A percentile compares a stretch with the other conserved stretches of the same genome.
phyloP scores from a whole-genome alignment of 441 rosid species.

The Caryocar brasiliense region DNA sequence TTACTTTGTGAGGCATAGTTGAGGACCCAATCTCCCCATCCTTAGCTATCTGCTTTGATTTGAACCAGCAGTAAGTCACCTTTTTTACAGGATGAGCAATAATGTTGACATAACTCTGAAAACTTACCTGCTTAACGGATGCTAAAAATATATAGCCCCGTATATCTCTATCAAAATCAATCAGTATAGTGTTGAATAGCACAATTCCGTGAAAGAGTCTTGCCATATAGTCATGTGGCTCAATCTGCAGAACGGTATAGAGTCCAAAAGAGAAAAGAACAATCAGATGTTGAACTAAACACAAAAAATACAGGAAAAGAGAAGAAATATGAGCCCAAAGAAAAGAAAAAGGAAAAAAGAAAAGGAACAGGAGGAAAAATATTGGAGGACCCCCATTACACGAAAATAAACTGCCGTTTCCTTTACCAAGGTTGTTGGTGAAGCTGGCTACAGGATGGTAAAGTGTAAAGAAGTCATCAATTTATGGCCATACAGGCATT shows the following conservation, averaged over 20 bases:
- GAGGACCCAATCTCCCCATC: constrained; percentile 95
- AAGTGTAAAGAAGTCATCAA: background rate
- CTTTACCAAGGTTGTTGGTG: constrained; percentile 89
- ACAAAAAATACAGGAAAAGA: too few species aligned
- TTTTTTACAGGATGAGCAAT: background rate
- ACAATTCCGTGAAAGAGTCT: constrained; percentile 59
- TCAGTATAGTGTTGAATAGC: constrained; percentile 66
- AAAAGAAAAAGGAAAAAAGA: background rate
- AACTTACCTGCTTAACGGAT: constrained; percentile 73
- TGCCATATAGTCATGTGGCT: constrained; percentile 92
- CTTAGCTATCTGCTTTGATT: constrained; percentile 62
- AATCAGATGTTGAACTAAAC: too few species aligned
- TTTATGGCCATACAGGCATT: background rate
- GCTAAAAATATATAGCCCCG: constrained; percentile 86
- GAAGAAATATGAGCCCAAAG: too few species aligned
- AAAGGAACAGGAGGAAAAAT: background rate
- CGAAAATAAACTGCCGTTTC: constrained; percentile 92
- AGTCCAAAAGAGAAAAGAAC: background rate
- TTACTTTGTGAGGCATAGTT: constrained; percentile 97
- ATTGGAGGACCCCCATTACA: constrained; percentile 97
- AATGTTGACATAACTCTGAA: too few species aligned
- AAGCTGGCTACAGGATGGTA: constrained; percentile 66
- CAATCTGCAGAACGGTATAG: constrained; percentile 52
- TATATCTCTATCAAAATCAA: constrained; percentile 79
- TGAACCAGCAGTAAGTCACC: background rate